A percentile compares a stretch with the other conserved stretches of the same genome.
Conservation (phyloP, 306 rosid genomes). For the Vicia villosa region DNA sequence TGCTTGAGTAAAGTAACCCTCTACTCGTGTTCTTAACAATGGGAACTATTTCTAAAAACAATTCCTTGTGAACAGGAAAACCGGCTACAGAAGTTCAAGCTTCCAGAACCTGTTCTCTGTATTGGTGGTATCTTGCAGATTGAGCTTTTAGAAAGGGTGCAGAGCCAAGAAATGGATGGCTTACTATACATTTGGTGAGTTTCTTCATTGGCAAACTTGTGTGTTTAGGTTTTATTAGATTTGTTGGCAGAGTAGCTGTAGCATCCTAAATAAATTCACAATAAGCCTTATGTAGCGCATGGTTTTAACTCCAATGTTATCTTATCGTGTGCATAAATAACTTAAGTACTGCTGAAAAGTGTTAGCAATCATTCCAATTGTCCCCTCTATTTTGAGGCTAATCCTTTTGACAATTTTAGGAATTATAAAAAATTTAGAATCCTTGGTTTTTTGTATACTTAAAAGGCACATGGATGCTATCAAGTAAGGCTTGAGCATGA, state of each 20-base stretch:
- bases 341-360: slow-evolving; percentile 12
- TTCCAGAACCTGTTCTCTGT: slow-evolving; percentile 93
- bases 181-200: slow-evolving; percentile 84
- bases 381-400: neutral
- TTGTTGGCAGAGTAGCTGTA: slow-evolving; percentile 12
- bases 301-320: slow-evolving; percentile 28
- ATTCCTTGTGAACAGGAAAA: slow-evolving; percentile 53
- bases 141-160: slow-evolving; percentile 89
- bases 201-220: slow-evolving; percentile 18
- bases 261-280: neutral
- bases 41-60: slow-evolving; percentile 25
- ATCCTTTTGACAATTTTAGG: neutral
- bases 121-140: slow-evolving; percentile 89
- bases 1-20: slow-evolving; percentile 8
- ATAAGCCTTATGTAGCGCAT: slow-evolving; percentile 4
- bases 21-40: neutral
- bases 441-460: neutral
- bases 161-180: slow-evolving; percentile 83
- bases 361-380: neutral
- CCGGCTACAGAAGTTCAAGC: slow-evolving; percentile 68
- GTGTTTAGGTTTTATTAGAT: slow-evolving; percentile 21
- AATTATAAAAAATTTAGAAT: neutral
- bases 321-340: slow-evolving; percentile 1
- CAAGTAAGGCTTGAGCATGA: neutral
- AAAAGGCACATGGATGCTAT: neutral